Conservation (phyloP, 129 eudicot species). For the Deinandra increscens region DNA sequence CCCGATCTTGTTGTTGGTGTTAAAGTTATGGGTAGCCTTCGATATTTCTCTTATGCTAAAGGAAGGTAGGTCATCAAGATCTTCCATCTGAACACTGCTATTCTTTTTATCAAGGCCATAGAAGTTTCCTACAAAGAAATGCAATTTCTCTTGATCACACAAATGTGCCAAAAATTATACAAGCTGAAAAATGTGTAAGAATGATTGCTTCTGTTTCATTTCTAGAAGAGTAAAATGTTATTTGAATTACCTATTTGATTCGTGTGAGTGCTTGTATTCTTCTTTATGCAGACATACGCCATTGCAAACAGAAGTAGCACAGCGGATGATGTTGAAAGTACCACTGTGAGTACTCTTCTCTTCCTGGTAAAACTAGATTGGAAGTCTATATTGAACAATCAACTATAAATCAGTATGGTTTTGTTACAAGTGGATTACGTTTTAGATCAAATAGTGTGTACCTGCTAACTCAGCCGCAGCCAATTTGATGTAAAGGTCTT, state of each 20-base stretch:
- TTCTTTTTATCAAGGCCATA: background rate
- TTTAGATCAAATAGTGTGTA: background rate
- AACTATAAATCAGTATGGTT: slow-evolving; percentile 7
- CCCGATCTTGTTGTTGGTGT: slow-evolving; percentile 8
- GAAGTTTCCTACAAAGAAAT: slow-evolving; percentile 18
- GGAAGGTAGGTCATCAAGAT: slow-evolving; percentile 6
- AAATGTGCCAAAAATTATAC: background rate
- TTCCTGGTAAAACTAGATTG: background rate
- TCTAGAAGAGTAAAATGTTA: background rate
- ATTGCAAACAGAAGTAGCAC: slow-evolving; percentile 24
- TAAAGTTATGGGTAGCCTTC: slow-evolving; percentile 10
- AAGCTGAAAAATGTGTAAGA: background rate
- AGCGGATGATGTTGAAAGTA: background rate
- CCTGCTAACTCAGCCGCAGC: slow-evolving; percentile 31
- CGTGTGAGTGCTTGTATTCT: slow-evolving; percentile 3
- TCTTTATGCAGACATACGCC: slow-evolving; percentile 17
- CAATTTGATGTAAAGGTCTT: slow-evolving; percentile 36
- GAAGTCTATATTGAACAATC: background rate
- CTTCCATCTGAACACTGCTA: slow-evolving; percentile 4
- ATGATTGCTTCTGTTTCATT: background rate
- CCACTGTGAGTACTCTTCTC: slow-evolving; percentile 2
- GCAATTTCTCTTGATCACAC: background rate
- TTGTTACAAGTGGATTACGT: background rate
- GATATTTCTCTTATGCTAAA: background rate
- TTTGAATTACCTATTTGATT: slow-evolving; percentile 17